phyloP scores from a whole-genome alignment of 2,329 filamentous ascomycete species.

The Alternaria rosae region DNA sequence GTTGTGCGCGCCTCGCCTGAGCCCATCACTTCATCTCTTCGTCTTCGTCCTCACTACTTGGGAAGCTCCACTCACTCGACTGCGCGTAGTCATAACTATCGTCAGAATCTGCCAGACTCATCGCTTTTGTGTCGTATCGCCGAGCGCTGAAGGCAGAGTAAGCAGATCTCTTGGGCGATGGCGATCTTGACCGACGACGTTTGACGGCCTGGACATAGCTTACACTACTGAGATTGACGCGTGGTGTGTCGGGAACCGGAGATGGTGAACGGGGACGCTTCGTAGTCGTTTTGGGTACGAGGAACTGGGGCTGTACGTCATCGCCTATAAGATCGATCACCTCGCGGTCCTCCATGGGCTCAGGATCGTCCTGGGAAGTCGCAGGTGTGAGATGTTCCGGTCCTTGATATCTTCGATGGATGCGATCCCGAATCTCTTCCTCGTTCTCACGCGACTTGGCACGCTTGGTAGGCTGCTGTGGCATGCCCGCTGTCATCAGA shows the following conservation, averaged over 20 bases:
- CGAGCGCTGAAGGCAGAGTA: not conserved
- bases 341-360: not conserved
- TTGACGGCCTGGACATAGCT: slow-evolving; percentile 3
- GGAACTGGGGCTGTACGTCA: not conserved
- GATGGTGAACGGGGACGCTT: slow-evolving; percentile 8
- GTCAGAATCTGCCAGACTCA: not conserved
- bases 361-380: not conserved
- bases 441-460: slow-evolving; percentile 9
- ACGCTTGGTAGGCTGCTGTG: not conserved
- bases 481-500: slow-evolving; percentile 12
- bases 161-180: not conserved
- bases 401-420: slow-evolving; percentile 11
- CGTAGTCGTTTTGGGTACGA: not conserved
- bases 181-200: slow-evolving; percentile 4
- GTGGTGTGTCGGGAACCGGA: not conserved
- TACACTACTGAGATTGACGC: not conserved
- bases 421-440: slow-evolving; percentile 5
- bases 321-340: slow-evolving; percentile 1
- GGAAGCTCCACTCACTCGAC: slow-evolving; percentile 18
- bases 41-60: slow-evolving; percentile 3
- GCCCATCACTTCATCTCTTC: not conserved
- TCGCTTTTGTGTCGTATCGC: not conserved
- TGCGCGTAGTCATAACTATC: slow-evolving; percentile 6
- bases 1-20: not conserved
- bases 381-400: not conserved